phyloP scores from a whole-genome alignment of 2,329 filamentous ascomycete genomes.

The Dissoconium aciculare region DNA sequence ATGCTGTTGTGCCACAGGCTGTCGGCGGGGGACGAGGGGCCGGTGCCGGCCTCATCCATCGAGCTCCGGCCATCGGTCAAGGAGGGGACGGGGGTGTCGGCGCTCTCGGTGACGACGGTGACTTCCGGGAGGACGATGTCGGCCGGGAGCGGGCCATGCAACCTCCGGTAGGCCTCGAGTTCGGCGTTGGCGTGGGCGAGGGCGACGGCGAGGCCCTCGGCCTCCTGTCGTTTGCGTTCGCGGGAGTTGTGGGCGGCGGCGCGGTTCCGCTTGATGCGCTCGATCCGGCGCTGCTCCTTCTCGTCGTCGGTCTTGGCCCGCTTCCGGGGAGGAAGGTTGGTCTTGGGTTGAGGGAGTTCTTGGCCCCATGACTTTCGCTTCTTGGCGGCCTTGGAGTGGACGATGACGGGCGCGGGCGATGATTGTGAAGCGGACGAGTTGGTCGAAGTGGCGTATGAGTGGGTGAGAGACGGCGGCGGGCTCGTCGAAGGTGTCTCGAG shows the following conservation, averaged over 20 bases:
- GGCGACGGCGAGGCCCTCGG: conserved; percentile 59
- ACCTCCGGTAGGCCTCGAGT: conserved; percentile 19
- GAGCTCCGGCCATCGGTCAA: conserved; percentile 18
- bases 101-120: conserved; percentile 15
- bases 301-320: conserved; percentile 97
- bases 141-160: conserved; percentile 21
- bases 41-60: conserved; percentile 12
- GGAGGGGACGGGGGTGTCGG: conserved; percentile 18
- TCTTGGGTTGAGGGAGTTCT: conserved; percentile 90
- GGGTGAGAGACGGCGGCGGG: conserved; percentile 8
- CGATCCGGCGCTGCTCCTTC: conserved; percentile 94
- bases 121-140: conserved; percentile 21
- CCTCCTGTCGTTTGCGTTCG: conserved; percentile 80
- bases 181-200: conserved; percentile 20
- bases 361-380: conserved; percentile 90
- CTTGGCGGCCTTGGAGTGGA: conserved; percentile 22
- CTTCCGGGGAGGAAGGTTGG: conserved; percentile 87
- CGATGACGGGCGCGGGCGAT: conserved; percentile 18
- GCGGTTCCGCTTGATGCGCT: conserved; percentile 91
- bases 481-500: conserved; percentile 10
- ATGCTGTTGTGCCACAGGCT: conserved; percentile 9
- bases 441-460: conserved; percentile 1
- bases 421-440: conserved; percentile 5
- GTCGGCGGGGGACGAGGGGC: conserved; percentile 17
- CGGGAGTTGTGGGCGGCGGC: conserved; percentile 91